Base-by-base conservation (phyloP, 805 yeast genomes). In the Novakomyces olei region DNA sequence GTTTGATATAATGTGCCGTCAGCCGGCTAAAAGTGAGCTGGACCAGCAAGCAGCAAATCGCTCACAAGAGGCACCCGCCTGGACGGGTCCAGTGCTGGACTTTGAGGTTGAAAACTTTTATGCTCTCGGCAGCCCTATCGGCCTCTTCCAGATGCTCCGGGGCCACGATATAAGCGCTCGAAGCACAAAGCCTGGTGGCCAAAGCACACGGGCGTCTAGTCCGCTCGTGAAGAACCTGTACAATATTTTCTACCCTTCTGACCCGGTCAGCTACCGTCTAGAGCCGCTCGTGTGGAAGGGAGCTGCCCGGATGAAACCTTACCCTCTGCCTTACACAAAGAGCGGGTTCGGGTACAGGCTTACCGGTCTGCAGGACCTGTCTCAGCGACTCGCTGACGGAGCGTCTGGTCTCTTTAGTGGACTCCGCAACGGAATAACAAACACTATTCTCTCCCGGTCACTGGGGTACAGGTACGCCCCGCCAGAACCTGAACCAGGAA, bases 121-220 rank as follows among this genome's bases (percentile, higher is more conserved):
- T 48, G 69, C 77, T 8, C 60, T 80, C 20, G 98, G 96, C 0
- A 79, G 93, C 2, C 98, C 96, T 0, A 65, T 77, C 23, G 95
- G 94, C 1, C 69, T 80, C 15, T 76, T 83, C 52, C 74, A 76
- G 49, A 55, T 85, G 20, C 63, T 88, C 26, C 71, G 69, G 40
- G 65, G 72, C 29, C 63, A 63, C 28, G 67, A 65, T 30, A 62
- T 81, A n/a, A 54, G 57, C 15, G 34, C 46, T 27, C 30, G 30
- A 3, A 15, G 22, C 22, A n/a, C n/a, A n/a, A 17, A 10, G 18
- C 9, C 12, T 22, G 30, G 17, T 15, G n/a, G 10, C 4, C 9
- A 9, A 8, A 7, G 22, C 3, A 12, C 15, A 15, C 30, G 10
- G 20, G 9, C 19, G 23, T 32, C 25, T 3, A 15, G 9, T 10